Evolutionary conservation across 2,329 filamentous ascomycete genomes (phyloP).

Genomic region (Sarocladium oryzae): DNA sequence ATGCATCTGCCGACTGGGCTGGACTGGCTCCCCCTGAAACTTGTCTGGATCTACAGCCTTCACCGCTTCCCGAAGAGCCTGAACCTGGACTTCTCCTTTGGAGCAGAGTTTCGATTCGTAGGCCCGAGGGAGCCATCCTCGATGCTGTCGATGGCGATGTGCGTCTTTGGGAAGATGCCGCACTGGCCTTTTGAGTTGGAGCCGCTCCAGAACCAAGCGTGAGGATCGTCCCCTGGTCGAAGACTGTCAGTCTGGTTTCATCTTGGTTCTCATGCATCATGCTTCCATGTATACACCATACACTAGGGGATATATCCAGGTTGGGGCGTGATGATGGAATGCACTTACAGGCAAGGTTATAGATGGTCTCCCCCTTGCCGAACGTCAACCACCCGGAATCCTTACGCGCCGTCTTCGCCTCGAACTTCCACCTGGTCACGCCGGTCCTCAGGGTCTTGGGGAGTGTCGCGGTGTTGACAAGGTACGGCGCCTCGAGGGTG

Average conservation of each 20-base stretch:
- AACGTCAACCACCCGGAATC: constrained; percentile 20
- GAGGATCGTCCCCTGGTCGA: constrained; percentile 16
- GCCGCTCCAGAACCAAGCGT: constrained; percentile 31
- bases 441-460: constrained; percentile 17
- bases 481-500: constrained; percentile 20
- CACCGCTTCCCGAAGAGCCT: background rate
- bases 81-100: constrained; percentile 2
- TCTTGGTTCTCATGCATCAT: too few species aligned
- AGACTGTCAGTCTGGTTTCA: background rate
- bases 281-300: too few species aligned
- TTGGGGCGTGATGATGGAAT: background rate
- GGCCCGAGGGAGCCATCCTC: constrained; percentile 11
- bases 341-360: constrained; percentile 33
- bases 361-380: constrained; percentile 43
- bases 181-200: constrained; percentile 27
- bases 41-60: background rate
- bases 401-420: constrained; percentile 15
- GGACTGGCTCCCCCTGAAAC: background rate
- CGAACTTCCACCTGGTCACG: constrained; percentile 26
- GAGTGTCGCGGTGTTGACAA: constrained; percentile 14
- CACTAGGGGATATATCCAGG: background rate
- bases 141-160: constrained; percentile 12
- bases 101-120: background rate
- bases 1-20: background rate
- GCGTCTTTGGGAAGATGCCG: constrained; percentile 25